Evolutionary conservation across 768 basidiomycete species (phyloP), one percentile per base, ranked within the genome.

Genomic region (Grammothele lineata): DNA sequence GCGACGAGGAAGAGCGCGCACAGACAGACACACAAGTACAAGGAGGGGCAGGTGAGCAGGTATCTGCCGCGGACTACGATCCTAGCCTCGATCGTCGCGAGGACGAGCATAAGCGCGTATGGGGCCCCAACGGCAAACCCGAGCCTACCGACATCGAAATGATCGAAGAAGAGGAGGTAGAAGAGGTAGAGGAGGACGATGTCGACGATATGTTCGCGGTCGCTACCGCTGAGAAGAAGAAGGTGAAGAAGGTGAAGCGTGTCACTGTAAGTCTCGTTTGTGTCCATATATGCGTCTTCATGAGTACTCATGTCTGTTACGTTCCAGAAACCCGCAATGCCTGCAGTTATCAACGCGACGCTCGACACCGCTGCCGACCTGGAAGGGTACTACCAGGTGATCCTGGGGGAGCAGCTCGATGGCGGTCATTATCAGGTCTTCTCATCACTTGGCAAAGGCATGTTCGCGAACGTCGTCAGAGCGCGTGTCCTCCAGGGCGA

Each of bases 381-480:
- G 0, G 96, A 99, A 67, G 96, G 96, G 1, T 98, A 98, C 65
- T 99, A 98, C 62, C 82, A 83, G 48, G 80, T 96, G 43, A 91
- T 94, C 42, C 80, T 97, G 14, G 96, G 95, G 36, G 96, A 99
- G 67, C 84, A 92, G 49, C 74, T 99, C 15, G 94, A 96, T 59
- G 80, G 84, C 22, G 93, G 90, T 5, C 80, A 87, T 34, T 99
- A 98, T 62, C 92, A 96, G 63, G 92, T 99, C 9, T 93, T 88
- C 56, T 92, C 91, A 39, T 89, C 81, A 39, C 74, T 98, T n/a
- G 96, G 96, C 15, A 94, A 95, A 64, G 96, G 96, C 39, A 99
- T 99, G 95, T 99, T 98, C 64, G 92, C 93, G 39, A 92, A 90
- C 46, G 96, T 99, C 40, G 92, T 97, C 22, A 80, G 89, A 37